A percentile compares a stretch with the other conserved stretches of the same genome.
phyloP scores from a whole-genome alignment of 257 asterid species.

The Cordia subcordata region DNA sequence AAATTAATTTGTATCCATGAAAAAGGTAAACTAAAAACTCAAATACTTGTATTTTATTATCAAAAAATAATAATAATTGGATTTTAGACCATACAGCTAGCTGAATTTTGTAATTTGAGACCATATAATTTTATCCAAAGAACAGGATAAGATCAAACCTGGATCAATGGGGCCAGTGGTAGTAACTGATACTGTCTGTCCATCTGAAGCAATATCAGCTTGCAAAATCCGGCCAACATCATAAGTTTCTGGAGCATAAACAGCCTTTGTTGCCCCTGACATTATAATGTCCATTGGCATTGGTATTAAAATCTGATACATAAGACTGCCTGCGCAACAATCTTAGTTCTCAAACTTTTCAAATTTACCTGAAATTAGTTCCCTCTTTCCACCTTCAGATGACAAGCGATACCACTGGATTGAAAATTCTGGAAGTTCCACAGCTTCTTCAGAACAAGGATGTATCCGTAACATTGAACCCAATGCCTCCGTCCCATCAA shows the following conservation, averaged over 20 bases:
- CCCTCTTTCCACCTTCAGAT: slow-evolving; percentile 60
- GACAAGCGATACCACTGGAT: slow-evolving; percentile 78
- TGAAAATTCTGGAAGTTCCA: slow-evolving; percentile 53
- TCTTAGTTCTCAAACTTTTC: neutral
- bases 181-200: slow-evolving; percentile 46
- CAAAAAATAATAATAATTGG: neutral
- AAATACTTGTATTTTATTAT: too few species aligned
- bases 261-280: slow-evolving; percentile 80
- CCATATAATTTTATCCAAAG: neutral
- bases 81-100: too few species aligned
- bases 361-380: slow-evolving; percentile 70
- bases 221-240: slow-evolving; percentile 80
- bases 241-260: slow-evolving; percentile 93
- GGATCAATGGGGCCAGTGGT: slow-evolving; percentile 64
- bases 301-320: neutral
- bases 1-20: neutral
- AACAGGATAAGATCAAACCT: slow-evolving; percentile 40
- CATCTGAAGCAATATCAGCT: slow-evolving; percentile 58
- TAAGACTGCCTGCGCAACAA: neutral
- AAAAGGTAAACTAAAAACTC: too few species aligned
- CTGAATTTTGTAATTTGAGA: neutral
- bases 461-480: slow-evolving; percentile 67
- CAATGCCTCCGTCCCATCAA: slow-evolving; percentile 73
- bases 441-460: slow-evolving; percentile 55
- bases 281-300: slow-evolving; percentile 9